Evolutionary conservation across 345 rosid species (phyloP), one percentile per base, ranked within the genome.

Genomic region (Arabis alpina): DNA sequence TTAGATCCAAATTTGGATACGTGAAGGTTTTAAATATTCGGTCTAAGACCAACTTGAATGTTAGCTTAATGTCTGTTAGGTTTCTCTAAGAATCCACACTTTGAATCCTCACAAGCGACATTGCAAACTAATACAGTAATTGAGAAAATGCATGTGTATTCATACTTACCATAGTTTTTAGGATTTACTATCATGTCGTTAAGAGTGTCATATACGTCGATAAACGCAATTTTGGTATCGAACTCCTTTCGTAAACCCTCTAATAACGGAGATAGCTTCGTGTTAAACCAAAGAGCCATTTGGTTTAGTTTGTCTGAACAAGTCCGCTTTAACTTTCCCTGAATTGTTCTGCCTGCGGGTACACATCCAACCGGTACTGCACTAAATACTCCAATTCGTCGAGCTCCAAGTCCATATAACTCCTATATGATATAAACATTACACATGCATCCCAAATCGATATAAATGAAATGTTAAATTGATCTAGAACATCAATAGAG

Each of bases 191-290:
- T 78, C 67, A 87, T 52, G 56, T 76, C 80, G 27, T 71, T 63
- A 11, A 85, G 59, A 36, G 79, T 81, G 7, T 36, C 57, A 69
- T 82, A 87, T 54, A 79, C 61, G 42, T 87, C 81, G 7, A 83
- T 43, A 52, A 79, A 81, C n/a, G 78, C 68, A 10, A 80, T 44
- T 65, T 8, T 27, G 6, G 10, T 80, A 49, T 53, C 74, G 9
- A 39, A 11, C 55, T 73, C 56, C 16, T 56, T 57, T n/a, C 25
- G 7, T 55, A 53, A 47, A n/a, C 9, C 47, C 12, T 47, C 37
- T 34, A 73, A 48, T 41, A 7, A 7, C 8, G 56, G 36, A 28
- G 71, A 64, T 28, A 64, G 10, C 24, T 55, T 64, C 24, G 37
- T 12, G 12, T 73, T 73, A 36, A 54, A 73, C 23, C 37, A n/a